These are phyloP conservation scores for Coemansia sp. DNA, from an alignment of 192 early-diverging fungal genomes.

Conservation along the genomic window DNA sequence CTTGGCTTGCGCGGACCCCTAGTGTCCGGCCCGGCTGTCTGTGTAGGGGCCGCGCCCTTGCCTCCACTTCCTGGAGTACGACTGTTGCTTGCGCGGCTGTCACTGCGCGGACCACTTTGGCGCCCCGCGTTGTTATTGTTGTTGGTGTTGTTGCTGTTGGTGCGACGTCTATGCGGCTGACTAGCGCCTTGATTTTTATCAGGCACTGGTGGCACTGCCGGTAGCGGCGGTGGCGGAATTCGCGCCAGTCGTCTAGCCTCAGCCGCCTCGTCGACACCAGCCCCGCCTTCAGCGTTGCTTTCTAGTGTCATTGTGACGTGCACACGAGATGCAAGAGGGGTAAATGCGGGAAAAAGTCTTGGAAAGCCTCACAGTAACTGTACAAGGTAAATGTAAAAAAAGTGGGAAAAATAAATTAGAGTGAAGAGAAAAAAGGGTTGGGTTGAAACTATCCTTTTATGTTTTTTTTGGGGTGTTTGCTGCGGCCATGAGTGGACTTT, in stretches of 20 bases:
- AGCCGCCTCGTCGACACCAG: slow-evolving; percentile 3
- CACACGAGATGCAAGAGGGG: neutral
- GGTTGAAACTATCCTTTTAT: neutral
- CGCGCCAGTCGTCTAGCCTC: neutral
- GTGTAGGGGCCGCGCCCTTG: neutral
- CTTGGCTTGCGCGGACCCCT: neutral
- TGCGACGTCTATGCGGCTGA: neutral
- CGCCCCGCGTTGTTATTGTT: neutral
- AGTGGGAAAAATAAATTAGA: neutral
- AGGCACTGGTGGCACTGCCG: neutral
- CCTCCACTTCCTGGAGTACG: neutral
- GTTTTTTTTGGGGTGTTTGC: neutral
- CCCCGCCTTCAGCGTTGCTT: neutral
- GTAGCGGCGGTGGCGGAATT: neutral
- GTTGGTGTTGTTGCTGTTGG: neutral
- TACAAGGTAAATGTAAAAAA: neutral
- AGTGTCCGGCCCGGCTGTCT: neutral
- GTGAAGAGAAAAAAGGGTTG: neutral
- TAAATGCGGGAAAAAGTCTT: neutral
- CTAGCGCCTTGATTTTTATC: slow-evolving; percentile 4
- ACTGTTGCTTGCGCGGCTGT: slow-evolving; percentile 7
- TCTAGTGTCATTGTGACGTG: slow-evolving; percentile 2
- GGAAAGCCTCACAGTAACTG: neutral
- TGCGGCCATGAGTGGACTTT: slow-evolving; percentile 1
- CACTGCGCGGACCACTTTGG: neutral